phyloP scores from a whole-genome alignment of 2,329 filamentous ascomycete genomes.

The Drechslerella coelobrocha region DNA sequence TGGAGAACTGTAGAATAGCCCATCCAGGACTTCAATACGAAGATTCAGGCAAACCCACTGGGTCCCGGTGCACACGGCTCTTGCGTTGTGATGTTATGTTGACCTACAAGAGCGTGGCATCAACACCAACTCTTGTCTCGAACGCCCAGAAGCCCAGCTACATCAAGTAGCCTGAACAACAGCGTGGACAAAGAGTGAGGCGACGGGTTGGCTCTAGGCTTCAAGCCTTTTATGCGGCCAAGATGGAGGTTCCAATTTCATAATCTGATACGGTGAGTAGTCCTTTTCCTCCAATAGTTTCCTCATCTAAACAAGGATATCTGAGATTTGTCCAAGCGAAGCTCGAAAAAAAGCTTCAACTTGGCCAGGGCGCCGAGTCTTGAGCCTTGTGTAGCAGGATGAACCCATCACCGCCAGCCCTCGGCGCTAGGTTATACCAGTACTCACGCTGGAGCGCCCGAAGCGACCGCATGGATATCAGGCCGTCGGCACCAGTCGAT shows the following conservation, averaged over 20 bases:
- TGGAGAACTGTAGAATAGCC: no score
- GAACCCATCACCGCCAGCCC: conserved; percentile 28
- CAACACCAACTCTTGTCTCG: neutral
- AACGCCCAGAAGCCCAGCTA: no score
- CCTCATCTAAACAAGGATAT: neutral
- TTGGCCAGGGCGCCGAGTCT: conserved; percentile 13
- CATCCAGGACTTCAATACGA: no score
- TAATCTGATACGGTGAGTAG: neutral
- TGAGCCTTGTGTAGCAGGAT: conserved; percentile 17
- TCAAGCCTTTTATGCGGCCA: no score
- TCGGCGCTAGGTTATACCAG: conserved; percentile 21
- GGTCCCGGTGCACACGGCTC: neutral
- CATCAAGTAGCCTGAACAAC: no score
- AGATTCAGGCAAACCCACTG: no score
- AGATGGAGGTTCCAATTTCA: neutral
- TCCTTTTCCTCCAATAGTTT: neutral
- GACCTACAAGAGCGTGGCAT: neutral
- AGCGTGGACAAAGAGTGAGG: no score
- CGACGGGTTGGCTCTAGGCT: no score
- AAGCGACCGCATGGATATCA: conserved; percentile 35
- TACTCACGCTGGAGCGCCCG: conserved; percentile 31
- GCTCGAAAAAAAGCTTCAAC: conserved; percentile 9
- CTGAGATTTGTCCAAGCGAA: neutral
- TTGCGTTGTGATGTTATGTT: neutral
- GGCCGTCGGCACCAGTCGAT: conserved; percentile 21